Evolutionary conservation across 2,329 filamentous ascomycete species (phyloP).

Genomic region (Apiospora hydei): DNA sequence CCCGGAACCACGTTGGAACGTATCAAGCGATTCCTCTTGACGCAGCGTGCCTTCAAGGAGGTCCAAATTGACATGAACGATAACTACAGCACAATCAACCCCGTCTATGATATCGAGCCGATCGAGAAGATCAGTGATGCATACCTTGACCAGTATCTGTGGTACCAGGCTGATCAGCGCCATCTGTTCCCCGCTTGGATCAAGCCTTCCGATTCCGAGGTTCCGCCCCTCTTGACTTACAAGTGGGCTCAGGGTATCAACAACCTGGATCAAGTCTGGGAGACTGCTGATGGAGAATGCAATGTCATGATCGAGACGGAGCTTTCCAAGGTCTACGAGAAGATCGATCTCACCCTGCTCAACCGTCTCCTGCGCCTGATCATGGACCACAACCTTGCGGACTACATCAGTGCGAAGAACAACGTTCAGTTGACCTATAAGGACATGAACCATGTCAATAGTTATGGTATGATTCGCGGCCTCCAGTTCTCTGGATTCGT

Average conservation of each 20-base stretch:
- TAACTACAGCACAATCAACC: slow-evolving; percentile 99
- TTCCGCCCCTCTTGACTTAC: slow-evolving; percentile 91
- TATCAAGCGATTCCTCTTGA: slow-evolving; percentile 97
- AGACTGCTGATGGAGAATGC: slow-evolving; percentile 90
- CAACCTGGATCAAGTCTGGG: slow-evolving; percentile 95
- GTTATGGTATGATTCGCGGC: slow-evolving; percentile 97
- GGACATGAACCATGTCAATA: slow-evolving; percentile 99
- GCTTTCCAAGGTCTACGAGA: slow-evolving; percentile 98
- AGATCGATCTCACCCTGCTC: slow-evolving; percentile 94
- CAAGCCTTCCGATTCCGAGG: slow-evolving; percentile 97
- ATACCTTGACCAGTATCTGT: slow-evolving; percentile 97
- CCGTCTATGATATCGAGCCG: slow-evolving; percentile 97
- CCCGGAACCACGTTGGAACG: slow-evolving; percentile 94
- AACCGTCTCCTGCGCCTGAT: slow-evolving; percentile 93
- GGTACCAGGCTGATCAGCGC: slow-evolving; percentile 98
- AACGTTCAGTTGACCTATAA: slow-evolving; percentile 99
- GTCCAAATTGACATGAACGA: slow-evolving; percentile 99
- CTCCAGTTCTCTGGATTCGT: slow-evolving; percentile 98
- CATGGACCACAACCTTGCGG: slow-evolving; percentile 99
- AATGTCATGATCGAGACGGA: slow-evolving; percentile 99
- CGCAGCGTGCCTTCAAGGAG: slow-evolving; percentile 98
- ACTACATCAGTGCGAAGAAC: slow-evolving; percentile 99
- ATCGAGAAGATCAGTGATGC: slow-evolving; percentile 99
- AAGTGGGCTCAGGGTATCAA: slow-evolving; percentile 99
- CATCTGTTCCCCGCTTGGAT: slow-evolving; percentile 99